Evolutionary conservation across 1,284 basidiomycete species (phyloP).

Genomic region (Irpex lacteus): DNA sequence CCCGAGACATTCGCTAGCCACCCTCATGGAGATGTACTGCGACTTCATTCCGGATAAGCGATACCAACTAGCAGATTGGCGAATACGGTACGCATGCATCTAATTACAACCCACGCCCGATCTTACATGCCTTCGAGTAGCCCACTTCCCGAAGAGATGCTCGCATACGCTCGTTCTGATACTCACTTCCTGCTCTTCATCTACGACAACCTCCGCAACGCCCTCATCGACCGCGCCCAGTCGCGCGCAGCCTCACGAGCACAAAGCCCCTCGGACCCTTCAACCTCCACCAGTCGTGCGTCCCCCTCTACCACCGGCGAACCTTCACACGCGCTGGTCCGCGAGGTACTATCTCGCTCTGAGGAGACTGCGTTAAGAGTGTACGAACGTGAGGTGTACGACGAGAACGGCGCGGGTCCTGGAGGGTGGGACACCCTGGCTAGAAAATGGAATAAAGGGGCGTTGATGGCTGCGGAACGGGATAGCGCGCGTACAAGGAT

Average conservation of each 20-base stretch:
- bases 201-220: slow-evolving; percentile 90
- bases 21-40: slow-evolving; percentile 87
- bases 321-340: slow-evolving; percentile 37
- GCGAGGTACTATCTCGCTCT: slow-evolving; percentile 65
- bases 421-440: slow-evolving; percentile 77
- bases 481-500: slow-evolving; percentile 47
- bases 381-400: slow-evolving; percentile 69
- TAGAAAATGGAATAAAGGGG: slow-evolving; percentile 75
- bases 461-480: slow-evolving; percentile 36
- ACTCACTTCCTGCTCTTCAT: slow-evolving; percentile 94
- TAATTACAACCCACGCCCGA: too few relatives aligned
- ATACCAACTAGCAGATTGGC: slow-evolving; percentile 97
- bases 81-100: slow-evolving; percentile 65
- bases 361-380: slow-evolving; percentile 70
- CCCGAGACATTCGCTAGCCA: slow-evolving; percentile 79
- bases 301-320: slow-evolving; percentile 12
- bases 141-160: slow-evolving; percentile 87
- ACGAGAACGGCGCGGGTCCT: slow-evolving; percentile 63
- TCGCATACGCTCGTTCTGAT: slow-evolving; percentile 91
- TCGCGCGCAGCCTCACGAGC: slow-evolving; percentile 35
- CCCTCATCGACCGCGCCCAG: slow-evolving; percentile 66
- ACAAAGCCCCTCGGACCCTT: slow-evolving; percentile 27
- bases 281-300: neutral
- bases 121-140: slow-evolving; percentile 31
- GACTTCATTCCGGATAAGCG: slow-evolving; percentile 93